Evolutionary conservation across 768 basidiomycete genomes (phyloP).

Genomic region (Boletus rubroflammeus): DNA sequence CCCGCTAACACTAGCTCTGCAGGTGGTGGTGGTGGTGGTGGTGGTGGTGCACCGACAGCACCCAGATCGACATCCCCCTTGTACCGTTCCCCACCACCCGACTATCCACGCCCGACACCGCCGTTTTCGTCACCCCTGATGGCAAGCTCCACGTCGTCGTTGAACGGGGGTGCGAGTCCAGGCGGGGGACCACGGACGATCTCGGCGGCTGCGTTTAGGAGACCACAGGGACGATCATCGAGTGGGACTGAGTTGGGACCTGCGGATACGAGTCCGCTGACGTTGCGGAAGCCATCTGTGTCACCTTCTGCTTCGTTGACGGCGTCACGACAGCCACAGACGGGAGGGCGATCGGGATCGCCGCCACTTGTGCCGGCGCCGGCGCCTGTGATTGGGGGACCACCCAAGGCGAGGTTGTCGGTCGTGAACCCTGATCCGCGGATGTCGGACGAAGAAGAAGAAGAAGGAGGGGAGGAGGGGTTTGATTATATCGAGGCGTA

Average conservation of each 20-base stretch:
- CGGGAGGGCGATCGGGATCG: constrained; percentile 9
- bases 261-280: constrained; percentile 46
- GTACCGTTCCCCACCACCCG: constrained; percentile 38
- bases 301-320: constrained; percentile 30
- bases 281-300: constrained; percentile 43
- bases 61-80: constrained; percentile 1
- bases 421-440: constrained; percentile 29
- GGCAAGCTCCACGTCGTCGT: constrained; percentile 33
- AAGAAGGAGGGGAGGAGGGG: constrained; percentile 31
- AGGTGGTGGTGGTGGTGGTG: not conserved
- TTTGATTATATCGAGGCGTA: constrained; percentile 64
- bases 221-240: constrained; percentile 40
- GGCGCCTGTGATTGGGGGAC: not conserved
- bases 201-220: constrained; percentile 70
- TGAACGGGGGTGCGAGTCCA: constrained; percentile 26
- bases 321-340: not conserved
- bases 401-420: constrained; percentile 20
- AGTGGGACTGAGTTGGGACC: constrained; percentile 22
- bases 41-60: not conserved
- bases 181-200: constrained; percentile 52
- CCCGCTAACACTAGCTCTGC: not conserved
- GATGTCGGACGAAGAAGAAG: constrained; percentile 37
- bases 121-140: constrained; percentile 31
- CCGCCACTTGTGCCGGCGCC: constrained; percentile 29
- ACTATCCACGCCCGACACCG: constrained; percentile 40